phyloP scores from a whole-genome alignment of 768 basidiomycete genomes.

The Lactifluus hygrophoroides region DNA sequence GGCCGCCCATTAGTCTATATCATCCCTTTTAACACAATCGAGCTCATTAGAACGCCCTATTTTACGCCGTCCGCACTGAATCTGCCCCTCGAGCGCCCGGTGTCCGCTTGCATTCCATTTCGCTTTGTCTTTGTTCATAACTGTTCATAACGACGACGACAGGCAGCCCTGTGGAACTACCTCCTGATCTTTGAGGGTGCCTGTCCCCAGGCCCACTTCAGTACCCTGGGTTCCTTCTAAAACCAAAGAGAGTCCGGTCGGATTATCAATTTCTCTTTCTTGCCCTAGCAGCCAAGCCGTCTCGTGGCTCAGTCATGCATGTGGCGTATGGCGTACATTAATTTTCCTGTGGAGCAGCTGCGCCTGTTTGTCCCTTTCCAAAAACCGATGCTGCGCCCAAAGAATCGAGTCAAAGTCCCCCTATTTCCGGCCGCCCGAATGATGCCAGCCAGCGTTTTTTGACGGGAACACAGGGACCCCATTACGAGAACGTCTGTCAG shows the following conservation, averaged over 20 bases:
- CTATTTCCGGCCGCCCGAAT: background rate
- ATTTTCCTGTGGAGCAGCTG: slow-evolving; percentile 2
- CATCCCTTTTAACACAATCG: slow-evolving; percentile 11
- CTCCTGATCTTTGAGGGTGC: slow-evolving; percentile 3
- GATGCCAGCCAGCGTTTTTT: background rate
- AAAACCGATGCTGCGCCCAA: slow-evolving; percentile 6
- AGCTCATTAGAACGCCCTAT: slow-evolving; percentile 1
- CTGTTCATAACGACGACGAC: background rate
- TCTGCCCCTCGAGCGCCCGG: background rate
- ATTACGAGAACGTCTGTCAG: slow-evolving; percentile 2
- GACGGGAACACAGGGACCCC: background rate
- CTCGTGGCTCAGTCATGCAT: slow-evolving; percentile 1
- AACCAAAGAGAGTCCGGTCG: background rate
- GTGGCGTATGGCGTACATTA: slow-evolving; percentile 1
- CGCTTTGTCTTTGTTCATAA: background rate
- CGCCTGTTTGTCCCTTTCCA: background rate
- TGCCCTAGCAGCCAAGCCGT: background rate
- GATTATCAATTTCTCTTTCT: background rate
- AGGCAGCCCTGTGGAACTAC: background rate
- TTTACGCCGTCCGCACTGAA: slow-evolving; percentile 4
- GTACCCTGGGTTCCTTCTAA: background rate
- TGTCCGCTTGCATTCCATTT: background rate
- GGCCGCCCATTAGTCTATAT: slow-evolving; percentile 16
- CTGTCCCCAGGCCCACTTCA: background rate
- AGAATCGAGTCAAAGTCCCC: slow-evolving; percentile 3